phyloP scores from a whole-genome alignment of 2,329 filamentous ascomycete species.

The Ilyonectria sp. region DNA sequence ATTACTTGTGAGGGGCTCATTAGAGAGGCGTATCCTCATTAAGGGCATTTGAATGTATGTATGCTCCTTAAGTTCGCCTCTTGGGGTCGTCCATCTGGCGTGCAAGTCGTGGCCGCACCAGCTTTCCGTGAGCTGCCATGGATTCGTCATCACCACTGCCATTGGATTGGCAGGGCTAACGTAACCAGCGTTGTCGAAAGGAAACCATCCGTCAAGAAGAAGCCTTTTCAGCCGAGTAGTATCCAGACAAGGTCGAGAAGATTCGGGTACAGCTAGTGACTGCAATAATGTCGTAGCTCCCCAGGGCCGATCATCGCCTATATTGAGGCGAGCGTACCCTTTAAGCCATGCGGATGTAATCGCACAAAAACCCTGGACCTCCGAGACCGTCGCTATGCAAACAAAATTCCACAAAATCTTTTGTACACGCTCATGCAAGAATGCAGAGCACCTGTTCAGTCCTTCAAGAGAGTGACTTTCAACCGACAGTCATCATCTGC shows the following conservation, averaged over 20 bases:
- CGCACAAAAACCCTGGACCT: constrained; percentile 39
- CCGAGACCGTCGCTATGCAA: constrained; percentile 57
- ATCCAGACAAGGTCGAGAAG: constrained; percentile 30
- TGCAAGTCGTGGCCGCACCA: constrained; percentile 15
- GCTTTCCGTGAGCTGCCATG: constrained; percentile 22
- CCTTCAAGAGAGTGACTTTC: constrained; percentile 37
- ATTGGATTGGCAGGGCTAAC: constrained; percentile 18
- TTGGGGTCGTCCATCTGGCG: constrained; percentile 22
- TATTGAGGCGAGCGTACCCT: constrained; percentile 27
- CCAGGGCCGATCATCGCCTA: constrained; percentile 24
- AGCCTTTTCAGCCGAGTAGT: constrained; percentile 10
- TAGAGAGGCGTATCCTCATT: constrained; percentile 41
- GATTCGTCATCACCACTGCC: constrained; percentile 23
- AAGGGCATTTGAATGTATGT: constrained; percentile 31
- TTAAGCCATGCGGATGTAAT: constrained; percentile 34
- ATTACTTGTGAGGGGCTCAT: constrained; percentile 48
- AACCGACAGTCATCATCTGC: constrained; percentile 77
- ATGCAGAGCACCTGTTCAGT: constrained; percentile 36
- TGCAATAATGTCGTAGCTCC: constrained; percentile 24
- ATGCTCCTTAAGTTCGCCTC: constrained; percentile 29
- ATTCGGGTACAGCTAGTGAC: constrained; percentile 21
- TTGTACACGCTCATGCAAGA: constrained; percentile 49
- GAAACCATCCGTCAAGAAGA: constrained; percentile 19
- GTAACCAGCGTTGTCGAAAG: constrained; percentile 12
- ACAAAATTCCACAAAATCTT: constrained; percentile 49